Conservation (phyloP, 257 asterid species). For the Jasminum sambac region DNA sequence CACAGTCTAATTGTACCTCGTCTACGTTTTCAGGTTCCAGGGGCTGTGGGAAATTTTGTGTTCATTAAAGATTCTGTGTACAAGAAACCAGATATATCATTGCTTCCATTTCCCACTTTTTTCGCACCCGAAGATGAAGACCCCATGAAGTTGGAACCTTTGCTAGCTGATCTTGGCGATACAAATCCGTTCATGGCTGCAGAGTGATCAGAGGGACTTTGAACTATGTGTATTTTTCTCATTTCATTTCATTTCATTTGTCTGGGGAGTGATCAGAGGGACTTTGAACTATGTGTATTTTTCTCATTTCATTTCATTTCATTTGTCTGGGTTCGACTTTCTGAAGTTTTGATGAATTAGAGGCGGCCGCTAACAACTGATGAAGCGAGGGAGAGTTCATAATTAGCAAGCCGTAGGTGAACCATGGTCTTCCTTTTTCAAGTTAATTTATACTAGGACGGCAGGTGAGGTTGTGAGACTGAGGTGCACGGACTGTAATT, state of each 20-base stretch:
- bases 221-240: slow-evolving; percentile 12
- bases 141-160: slow-evolving; percentile 42
- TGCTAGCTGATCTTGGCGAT: slow-evolving; percentile 78
- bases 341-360: slow-evolving; percentile 24
- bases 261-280: too few species aligned
- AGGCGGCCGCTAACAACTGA: not conserved
- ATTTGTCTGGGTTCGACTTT: slow-evolving; percentile 12
- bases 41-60: slow-evolving; percentile 88
- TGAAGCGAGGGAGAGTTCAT: not conserved
- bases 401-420: slow-evolving; percentile 18
- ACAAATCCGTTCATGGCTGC: slow-evolving; percentile 90
- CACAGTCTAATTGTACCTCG: not conserved
- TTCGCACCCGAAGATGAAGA: slow-evolving; percentile 75
- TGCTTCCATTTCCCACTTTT: slow-evolving; percentile 87
- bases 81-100: slow-evolving; percentile 66
- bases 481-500: slow-evolving; percentile 23
- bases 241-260: slow-evolving; percentile 11
- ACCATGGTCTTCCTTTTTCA: slow-evolving; percentile 13
- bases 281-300: slow-evolving; percentile 8
- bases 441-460: slow-evolving; percentile 14
- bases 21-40: slow-evolving; percentile 67
- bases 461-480: slow-evolving; percentile 13
- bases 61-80: slow-evolving; percentile 73
- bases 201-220: slow-evolving; percentile 39
- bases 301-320: slow-evolving; percentile 17